Evolutionary conservation across 768 basidiomycete genomes (phyloP), one percentile per base, ranked within the genome.

Genomic region (Macrolepiota albuminosa): DNA sequence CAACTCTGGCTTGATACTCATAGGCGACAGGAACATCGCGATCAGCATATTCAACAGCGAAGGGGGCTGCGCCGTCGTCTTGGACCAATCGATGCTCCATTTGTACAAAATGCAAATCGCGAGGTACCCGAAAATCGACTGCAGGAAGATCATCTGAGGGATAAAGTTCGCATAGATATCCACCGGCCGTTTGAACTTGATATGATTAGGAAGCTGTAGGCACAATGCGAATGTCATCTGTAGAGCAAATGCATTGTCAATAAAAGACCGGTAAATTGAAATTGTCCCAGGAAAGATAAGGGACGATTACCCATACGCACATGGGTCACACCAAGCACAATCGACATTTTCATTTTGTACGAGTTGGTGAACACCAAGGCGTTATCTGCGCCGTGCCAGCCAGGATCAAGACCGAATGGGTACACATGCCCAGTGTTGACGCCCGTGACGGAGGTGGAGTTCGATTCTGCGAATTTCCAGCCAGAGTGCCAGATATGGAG

Each of bases 261-360:
- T 60, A 58, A 58, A 40, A 54, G 16, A 53, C 29, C 53, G 42
- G 40, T 16, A 9, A 54, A 54, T 29, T 31, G 26, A 42, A 24
- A 29, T 42, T 31, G 4, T 54, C 29, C n/a, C 42, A 7, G 26
- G 4, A 9, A 7, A 48, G 29, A 26, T 29, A 16, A 29, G 47
- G 16, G 37, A 14, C 13, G 26, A 29, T 55, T 11, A 10, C 18
- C 40, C 16, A 51, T 54, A 75, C 87, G 66, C 76, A 98, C 96
- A 73, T 99, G 96, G 61, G 91, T 90, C 64, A 99, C 95, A 72
- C 97, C 97, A 56, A 99, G 74, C 39, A 98, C 85, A 69, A 99
- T 88, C 24, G 93, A 91, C 93, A 98, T 94, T 79, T 99, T 98
- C 97, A 99, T 99, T 86, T 98, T 99, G 80, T 96, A 96, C 42